Evolutionary conservation across 2,329 filamentous ascomycete genomes (phyloP), one percentile per base, ranked within the genome.

Genomic region (Colletotrichum sp.): DNA sequence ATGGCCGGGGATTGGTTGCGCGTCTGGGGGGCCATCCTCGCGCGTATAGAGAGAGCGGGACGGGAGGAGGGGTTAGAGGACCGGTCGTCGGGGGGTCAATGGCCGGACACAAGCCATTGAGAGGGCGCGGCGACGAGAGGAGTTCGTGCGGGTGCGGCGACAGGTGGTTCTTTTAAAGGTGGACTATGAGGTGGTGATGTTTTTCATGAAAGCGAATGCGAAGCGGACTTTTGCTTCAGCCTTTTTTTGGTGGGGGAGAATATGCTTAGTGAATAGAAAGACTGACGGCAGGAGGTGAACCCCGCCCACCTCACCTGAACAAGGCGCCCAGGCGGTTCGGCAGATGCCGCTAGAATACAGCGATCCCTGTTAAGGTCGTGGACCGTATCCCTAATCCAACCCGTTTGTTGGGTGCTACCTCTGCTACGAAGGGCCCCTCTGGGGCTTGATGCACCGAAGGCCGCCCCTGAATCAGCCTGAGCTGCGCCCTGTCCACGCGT

Each of bases 1-100:
- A 77, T 73, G 74, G 79, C 27, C 15, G 62, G 62, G 22, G 39
- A 56, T 15, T 36, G 64, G 43, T 74, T 74, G 56, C 56, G 70
- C 36, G 71, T 74, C 28, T 65, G 70, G 36, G 58, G 58, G 16
- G 64, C 28, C 70, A 65, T 69, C n/a, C 12, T 52, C 34, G 1
- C 61, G 25, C 15, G 32, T 8, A 8, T 18, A 18, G 16, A 34
- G 61, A 9, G n/a, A 27, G 22, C 34, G n/a, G 27, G 22, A 43
- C 25, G 32, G 5, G 28, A 5, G 32, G 39, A 34, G 22, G 34
- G 52, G 32, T 60, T 18, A 56, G 5, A 25, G 52, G 28, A 55
- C 32, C 30, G 18, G 36, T 25, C 16, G 22, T 2, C 32, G 56
- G 18, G 15, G 18, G 12, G 13, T 25, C 30, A 27, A 58, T 36